These are phyloP conservation scores for Nicotiana paniculata DNA, from an alignment of 257 asterid species.

Conservation along the genomic window DNA sequence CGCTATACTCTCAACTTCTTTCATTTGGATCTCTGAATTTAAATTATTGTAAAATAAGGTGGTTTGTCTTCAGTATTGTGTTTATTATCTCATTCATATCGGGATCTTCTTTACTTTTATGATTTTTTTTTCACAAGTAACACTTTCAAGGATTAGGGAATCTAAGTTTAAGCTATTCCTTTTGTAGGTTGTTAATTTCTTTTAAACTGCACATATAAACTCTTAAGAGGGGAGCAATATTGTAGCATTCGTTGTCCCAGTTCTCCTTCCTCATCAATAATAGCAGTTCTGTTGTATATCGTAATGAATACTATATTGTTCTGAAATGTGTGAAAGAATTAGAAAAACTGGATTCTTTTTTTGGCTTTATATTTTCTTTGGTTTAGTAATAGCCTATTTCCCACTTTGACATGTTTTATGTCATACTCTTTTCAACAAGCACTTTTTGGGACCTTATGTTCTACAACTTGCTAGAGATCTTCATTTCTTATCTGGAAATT, in stretches of 20 bases:
- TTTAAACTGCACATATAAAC: not conserved
- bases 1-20: not conserved
- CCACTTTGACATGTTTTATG: conserved; percentile 1
- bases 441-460: not conserved
- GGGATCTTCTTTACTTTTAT: not conserved
- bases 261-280: not conserved
- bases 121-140: not conserved
- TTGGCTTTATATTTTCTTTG: not conserved
- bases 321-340: not conserved
- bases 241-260: conserved; percentile 2
- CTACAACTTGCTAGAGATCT: not conserved
- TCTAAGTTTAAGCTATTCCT: not conserved
- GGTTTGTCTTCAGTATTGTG: not conserved
- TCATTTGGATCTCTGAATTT: not conserved
- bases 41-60: not conserved
- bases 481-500: not conserved
- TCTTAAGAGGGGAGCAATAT: not conserved
- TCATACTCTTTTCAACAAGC: not conserved
- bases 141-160: not conserved
- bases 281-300: not conserved
- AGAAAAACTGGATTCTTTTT: not conserved
- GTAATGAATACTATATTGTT: not conserved
- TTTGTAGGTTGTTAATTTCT: not conserved
- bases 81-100: not conserved
- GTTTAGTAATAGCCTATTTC: not conserved